A percentile compares a stretch with the other conserved stretches of the same genome.
Conservation (phyloP, 352 stramenopile species). For the Halophytophthora polymorphica region DNA sequence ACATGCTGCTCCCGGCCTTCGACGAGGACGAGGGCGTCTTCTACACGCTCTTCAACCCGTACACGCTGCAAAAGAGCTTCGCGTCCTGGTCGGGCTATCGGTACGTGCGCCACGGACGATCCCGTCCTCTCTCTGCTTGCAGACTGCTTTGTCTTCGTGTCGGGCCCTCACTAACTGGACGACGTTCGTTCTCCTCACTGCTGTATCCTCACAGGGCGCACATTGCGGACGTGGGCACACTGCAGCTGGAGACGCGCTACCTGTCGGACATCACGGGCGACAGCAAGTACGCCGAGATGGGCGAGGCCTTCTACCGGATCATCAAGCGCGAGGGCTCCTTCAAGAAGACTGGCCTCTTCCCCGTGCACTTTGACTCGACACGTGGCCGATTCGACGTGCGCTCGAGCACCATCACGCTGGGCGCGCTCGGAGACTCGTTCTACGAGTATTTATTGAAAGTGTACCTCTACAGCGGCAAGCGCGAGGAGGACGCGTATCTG, state of each 20-base stretch:
- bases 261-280: constrained; percentile 79
- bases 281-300: constrained; percentile 64
- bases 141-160: too few species aligned
- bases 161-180: neutral
- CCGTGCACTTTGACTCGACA: constrained; percentile 67
- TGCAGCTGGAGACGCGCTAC: constrained; percentile 83
- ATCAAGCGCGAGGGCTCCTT: constrained; percentile 66
- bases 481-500: constrained; percentile 54
- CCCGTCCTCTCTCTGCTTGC: neutral
- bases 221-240: constrained; percentile 80
- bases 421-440: constrained; percentile 94
- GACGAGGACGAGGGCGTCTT: constrained; percentile 89
- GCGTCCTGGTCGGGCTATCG: constrained; percentile 35
- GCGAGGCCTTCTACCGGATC: constrained; percentile 78
- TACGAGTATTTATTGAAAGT: constrained; percentile 99
- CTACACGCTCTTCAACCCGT: constrained; percentile 87
- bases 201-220: constrained; percentile 31
- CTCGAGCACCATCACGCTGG: constrained; percentile 57
- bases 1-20: constrained; percentile 89
- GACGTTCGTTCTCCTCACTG: neutral
- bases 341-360: constrained; percentile 86
- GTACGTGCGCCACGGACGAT: constrained; percentile 9
- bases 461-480: constrained; percentile 94
- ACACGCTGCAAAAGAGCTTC: constrained; percentile 52
- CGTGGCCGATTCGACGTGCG: constrained; percentile 23